These are phyloP conservation scores for Debaryomycetaceae sp. DNA, from an alignment of 1,139 yeast genomes.

Conservation along the genomic window DNA sequence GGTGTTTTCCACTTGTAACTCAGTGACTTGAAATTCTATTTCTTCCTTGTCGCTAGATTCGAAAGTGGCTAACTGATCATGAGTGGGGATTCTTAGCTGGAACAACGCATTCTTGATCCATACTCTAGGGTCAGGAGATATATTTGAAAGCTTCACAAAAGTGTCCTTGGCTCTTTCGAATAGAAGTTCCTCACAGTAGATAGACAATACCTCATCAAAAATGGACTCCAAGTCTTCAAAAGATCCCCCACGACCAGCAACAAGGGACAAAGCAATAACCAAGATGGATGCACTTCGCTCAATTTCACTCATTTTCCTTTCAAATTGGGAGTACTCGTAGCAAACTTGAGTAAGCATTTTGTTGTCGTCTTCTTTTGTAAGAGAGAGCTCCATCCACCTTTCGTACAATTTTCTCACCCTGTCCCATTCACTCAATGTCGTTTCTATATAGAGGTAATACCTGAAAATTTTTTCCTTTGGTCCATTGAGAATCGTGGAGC, in stretches of 20 bases:
- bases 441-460: constrained; percentile 61
- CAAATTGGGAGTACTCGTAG: constrained; percentile 62
- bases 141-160: constrained; percentile 41
- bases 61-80: constrained; percentile 42
- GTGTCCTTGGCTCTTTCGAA: constrained; percentile 56
- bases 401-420: constrained; percentile 73
- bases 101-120: constrained; percentile 74
- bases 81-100: constrained; percentile 65
- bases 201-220: neutral
- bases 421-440: constrained; percentile 65
- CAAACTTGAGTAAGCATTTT: constrained; percentile 18
- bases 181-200: constrained; percentile 25
- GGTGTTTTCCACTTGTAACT: constrained; percentile 48
- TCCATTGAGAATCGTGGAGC: constrained; percentile 36
- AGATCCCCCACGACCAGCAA: neutral
- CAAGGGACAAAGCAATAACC: constrained; percentile 23
- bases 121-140: constrained; percentile 31
- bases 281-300: constrained; percentile 64
- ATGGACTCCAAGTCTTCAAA: neutral
- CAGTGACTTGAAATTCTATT: constrained; percentile 50
- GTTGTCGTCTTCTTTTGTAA: constrained; percentile 46
- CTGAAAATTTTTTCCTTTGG: constrained; percentile 60
- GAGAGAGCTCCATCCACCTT: constrained; percentile 56
- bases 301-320: constrained; percentile 63
- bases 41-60: constrained; percentile 42